Conservation (phyloP, 2,329 filamentous ascomycete species). For the Fusarium vanettenii region DNA sequence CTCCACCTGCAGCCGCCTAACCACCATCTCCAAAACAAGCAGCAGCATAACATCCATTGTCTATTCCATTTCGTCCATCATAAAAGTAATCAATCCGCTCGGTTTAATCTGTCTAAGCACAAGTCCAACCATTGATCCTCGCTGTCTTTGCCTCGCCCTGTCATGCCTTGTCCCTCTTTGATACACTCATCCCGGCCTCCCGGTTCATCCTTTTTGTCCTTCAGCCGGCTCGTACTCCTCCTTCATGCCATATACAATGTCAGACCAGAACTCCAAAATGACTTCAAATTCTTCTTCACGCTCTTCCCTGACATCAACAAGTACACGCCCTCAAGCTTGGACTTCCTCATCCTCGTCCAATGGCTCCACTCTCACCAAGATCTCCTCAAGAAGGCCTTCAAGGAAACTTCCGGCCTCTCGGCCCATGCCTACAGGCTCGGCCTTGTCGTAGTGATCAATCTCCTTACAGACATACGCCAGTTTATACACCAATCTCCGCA, state of each 20-base stretch:
- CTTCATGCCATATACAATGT: slow-evolving; percentile 32
- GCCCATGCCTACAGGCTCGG: slow-evolving; percentile 92
- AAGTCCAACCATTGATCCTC: slow-evolving; percentile 1
- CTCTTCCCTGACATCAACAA: neutral
- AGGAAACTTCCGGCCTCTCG: slow-evolving; percentile 89
- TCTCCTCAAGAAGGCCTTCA: slow-evolving; percentile 93
- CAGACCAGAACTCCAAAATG: slow-evolving; percentile 31
- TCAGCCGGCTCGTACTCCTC: slow-evolving; percentile 21
- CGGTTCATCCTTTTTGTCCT: slow-evolving; percentile 16
- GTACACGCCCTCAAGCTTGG: slow-evolving; percentile 20
- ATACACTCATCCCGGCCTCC: slow-evolving; percentile 7
- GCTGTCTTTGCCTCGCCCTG: slow-evolving; percentile 8
- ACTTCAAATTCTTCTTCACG: slow-evolving; percentile 6
- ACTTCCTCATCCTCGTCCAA: slow-evolving; percentile 75
- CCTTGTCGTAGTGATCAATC: slow-evolving; percentile 88
- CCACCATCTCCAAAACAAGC: neutral
- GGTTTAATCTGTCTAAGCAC: neutral
- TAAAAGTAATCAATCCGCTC: neutral
- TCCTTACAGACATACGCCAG: slow-evolving; percentile 86
- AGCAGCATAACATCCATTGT: neutral
- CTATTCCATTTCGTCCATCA: neutral
- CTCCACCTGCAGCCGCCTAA: neutral
- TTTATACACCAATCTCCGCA: slow-evolving; percentile 84
- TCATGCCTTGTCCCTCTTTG: slow-evolving; percentile 9
- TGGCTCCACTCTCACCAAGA: slow-evolving; percentile 90